Percentiles rank a stretch among this genome's conserved stretches.
These are phyloP conservation scores for Mimosa pudica DNA, from an alignment of 306 rosid species.

Conservation along the genomic window DNA sequence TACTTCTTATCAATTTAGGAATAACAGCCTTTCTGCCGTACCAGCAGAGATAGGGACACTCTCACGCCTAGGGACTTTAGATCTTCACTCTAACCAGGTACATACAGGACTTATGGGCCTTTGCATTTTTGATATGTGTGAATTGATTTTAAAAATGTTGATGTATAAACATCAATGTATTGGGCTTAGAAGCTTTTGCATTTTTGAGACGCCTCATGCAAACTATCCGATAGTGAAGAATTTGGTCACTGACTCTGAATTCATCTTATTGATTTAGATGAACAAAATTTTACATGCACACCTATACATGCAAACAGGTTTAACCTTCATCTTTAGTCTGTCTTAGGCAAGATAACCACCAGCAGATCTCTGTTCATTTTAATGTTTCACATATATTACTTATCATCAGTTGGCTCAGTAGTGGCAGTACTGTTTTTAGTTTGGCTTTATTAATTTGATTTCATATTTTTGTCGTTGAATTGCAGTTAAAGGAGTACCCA, in stretches of 20 bases:
- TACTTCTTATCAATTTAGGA: constrained; percentile 53
- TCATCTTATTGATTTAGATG: background rate
- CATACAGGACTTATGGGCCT: background rate
- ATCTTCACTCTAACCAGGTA: constrained; percentile 95
- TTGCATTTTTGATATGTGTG: background rate
- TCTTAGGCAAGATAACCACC: background rate
- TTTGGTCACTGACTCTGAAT: background rate
- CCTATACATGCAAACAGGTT: background rate
- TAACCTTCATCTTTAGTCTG: background rate
- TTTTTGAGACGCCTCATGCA: background rate
- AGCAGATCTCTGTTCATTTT: background rate
- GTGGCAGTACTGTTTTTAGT: constrained; percentile 16
- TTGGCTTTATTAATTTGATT: constrained; percentile 13
- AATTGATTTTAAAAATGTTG: background rate
- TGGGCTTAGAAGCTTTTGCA: background rate
- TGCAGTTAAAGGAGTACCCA: constrained; percentile 91
- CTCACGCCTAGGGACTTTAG: constrained; percentile 80
- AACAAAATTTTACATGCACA: background rate
- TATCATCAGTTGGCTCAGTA: background rate
- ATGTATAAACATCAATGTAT: background rate
- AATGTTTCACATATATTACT: background rate
- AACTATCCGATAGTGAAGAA: background rate
- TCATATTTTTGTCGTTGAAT: constrained; percentile 35
- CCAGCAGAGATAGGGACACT: constrained; percentile 79
- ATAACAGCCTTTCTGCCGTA: constrained; percentile 63